Percentiles rank a stretch among this genome's conserved stretches.
These are phyloP conservation scores for Sarcodon aspratus DNA, from an alignment of 768 basidiomycete species.

Conservation along the genomic window DNA sequence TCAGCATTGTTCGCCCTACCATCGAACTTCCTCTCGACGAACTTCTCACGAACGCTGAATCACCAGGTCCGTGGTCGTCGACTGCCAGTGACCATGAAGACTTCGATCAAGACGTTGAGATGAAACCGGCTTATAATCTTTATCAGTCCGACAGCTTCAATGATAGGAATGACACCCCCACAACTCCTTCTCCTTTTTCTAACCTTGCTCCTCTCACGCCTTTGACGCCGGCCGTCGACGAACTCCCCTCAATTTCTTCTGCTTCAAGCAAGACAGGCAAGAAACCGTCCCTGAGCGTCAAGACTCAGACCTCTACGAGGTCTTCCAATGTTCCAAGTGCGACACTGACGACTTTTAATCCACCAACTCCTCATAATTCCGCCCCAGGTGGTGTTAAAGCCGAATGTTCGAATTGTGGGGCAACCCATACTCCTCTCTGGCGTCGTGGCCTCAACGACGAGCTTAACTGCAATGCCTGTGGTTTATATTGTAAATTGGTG, in stretches of 20 bases:
- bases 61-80: conserved; percentile 18
- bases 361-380: conserved; percentile 18
- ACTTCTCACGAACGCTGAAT: conserved; percentile 40
- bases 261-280: conserved; percentile 14
- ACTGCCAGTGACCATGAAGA: conserved; percentile 8
- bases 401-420: conserved; percentile 82
- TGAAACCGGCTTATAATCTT: conserved; percentile 15
- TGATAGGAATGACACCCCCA: conserved; percentile 16
- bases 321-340: conserved; percentile 54
- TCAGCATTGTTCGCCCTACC: conserved; percentile 64
- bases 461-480: conserved; percentile 83
- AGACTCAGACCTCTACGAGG: conserved; percentile 36
- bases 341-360: conserved; percentile 24
- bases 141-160: conserved; percentile 14
- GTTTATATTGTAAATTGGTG: conserved; percentile 76
- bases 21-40: conserved; percentile 85
- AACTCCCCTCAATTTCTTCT: conserved; percentile 37
- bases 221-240: conserved; percentile 28
- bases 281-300: conserved; percentile 51
- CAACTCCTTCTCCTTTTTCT: conserved; percentile 18
- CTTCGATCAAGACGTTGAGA: conserved; percentile 18
- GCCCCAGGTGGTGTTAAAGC: conserved; percentile 58
- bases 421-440: conserved; percentile 84
- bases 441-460: conserved; percentile 80
- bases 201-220: conserved; percentile 27